Conservation (phyloP, 106 monocot species). For the Cymbidium sinense region DNA sequence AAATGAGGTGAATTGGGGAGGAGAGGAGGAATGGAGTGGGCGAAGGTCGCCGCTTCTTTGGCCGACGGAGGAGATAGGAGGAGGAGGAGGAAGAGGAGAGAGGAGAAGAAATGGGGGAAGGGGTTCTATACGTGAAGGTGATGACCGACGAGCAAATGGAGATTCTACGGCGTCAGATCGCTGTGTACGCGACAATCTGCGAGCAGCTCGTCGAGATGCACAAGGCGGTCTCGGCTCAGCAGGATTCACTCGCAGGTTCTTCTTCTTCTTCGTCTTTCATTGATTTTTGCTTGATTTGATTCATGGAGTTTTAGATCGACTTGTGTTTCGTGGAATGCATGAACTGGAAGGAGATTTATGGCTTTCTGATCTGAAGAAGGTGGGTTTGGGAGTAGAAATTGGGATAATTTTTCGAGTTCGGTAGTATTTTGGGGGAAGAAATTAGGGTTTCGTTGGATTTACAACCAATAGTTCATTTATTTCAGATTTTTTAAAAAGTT, state of each 20-base stretch:
- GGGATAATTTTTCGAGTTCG: background rate
- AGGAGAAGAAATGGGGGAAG: slow-evolving; percentile 13
- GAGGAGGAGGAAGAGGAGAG: background rate
- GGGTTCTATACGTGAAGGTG: slow-evolving; percentile 36
- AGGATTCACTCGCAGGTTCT: slow-evolving; percentile 13
- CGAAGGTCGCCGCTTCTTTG: background rate
- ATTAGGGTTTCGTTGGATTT: background rate
- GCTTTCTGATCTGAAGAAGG: background rate
- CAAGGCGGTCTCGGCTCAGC: slow-evolving; percentile 17
- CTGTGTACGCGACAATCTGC: slow-evolving; percentile 60
- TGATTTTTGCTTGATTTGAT: background rate
- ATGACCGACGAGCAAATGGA: slow-evolving; percentile 76
- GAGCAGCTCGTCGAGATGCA: slow-evolving; percentile 70
- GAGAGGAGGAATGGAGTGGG: slow-evolving; percentile 13
- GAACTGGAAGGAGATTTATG: background rate
- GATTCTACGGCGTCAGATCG: slow-evolving; percentile 59
- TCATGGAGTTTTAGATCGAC: background rate
- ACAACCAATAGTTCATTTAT: too few relatives aligned
- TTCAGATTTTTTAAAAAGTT: too few relatives aligned
- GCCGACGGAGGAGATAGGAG: background rate
- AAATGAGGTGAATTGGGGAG: background rate
- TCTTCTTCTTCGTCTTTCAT: background rate
- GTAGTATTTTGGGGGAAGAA: background rate
- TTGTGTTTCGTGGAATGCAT: background rate
- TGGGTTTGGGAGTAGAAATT: background rate